Evolutionary conservation across 1,139 yeast species (phyloP).

Genomic region (Debaryomyces sp.): DNA sequence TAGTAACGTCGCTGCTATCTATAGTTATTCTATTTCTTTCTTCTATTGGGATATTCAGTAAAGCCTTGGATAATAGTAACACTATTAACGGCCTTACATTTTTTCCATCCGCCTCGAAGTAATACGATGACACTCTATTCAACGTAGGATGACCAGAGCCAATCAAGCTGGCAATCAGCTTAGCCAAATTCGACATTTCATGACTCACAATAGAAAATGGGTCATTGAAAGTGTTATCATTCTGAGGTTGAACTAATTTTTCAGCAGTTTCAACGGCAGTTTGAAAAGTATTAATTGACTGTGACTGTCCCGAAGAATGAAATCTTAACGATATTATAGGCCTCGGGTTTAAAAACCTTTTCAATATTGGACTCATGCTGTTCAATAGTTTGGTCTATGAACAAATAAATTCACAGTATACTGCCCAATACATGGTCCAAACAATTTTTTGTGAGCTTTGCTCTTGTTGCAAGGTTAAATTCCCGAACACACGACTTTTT

Average conservation of each 20-base stretch:
- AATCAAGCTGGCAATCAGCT: constrained; percentile 79
- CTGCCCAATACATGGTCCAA: neutral
- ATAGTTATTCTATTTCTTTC: constrained; percentile 66
- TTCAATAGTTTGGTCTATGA: neutral
- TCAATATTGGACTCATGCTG: constrained; percentile 7
- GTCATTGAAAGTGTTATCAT: constrained; percentile 56
- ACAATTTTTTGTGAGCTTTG: constrained; percentile 5
- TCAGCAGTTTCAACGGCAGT: constrained; percentile 81
- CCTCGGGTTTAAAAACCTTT: constrained; percentile 2
- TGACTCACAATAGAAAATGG: constrained; percentile 92
- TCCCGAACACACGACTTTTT: constrained; percentile 1
- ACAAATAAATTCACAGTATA: neutral
- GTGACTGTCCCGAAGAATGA: constrained; percentile 3
- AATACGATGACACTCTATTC: constrained; percentile 87
- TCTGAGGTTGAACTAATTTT: constrained; percentile 73
- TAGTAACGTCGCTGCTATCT: constrained; percentile 64
- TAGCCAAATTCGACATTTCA: constrained; percentile 90
- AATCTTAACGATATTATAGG: constrained; percentile 1
- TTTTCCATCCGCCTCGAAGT: constrained; percentile 95
- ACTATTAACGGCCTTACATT: constrained; percentile 93
- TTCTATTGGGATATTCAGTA: constrained; percentile 72
- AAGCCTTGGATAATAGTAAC: constrained; percentile 76
- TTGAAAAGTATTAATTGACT: constrained; percentile 26
- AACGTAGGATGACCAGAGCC: constrained; percentile 95
- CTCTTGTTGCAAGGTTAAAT: constrained; percentile 6